A percentile compares a stretch with the other conserved stretches of the same genome.
Evolutionary conservation across 2,329 filamentous ascomycete genomes (phyloP).

Genomic region (Fusarium bulbicola): DNA sequence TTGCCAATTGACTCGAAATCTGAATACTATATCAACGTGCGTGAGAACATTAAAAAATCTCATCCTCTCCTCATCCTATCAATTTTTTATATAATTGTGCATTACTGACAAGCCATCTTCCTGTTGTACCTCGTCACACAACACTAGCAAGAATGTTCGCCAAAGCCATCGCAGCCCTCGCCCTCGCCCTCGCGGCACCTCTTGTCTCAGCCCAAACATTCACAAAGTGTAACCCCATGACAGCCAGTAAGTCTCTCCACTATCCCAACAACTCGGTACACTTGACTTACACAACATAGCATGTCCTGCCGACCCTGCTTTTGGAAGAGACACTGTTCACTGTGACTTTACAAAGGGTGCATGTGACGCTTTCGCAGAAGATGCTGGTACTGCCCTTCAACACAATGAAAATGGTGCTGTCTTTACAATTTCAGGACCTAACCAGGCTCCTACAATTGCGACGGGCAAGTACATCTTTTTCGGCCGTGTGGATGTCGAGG

Average conservation of each 20-base stretch:
- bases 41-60: constrained; percentile 1
- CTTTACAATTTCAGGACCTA: constrained; percentile 65
- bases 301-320: constrained; percentile 72
- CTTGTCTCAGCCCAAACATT: constrained; percentile 35
- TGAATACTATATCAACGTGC: constrained; percentile 13
- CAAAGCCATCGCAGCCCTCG: constrained; percentile 28
- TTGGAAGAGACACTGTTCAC: constrained; percentile 65
- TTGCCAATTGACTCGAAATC: background rate
- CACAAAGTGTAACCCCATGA: constrained; percentile 34
- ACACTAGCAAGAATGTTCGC: constrained; percentile 27
- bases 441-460: constrained; percentile 69
- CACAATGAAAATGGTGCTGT: constrained; percentile 45
- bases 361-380: constrained; percentile 50
- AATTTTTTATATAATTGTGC: background rate
- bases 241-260: constrained; percentile 14
- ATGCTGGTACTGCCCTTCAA: constrained; percentile 38
- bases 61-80: background rate
- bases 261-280: background rate
- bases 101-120: background rate
- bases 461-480: constrained; percentile 87
- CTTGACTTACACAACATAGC: constrained; percentile 25
- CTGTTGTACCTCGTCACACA: constrained; percentile 8
- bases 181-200: constrained; percentile 29
- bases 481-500: constrained; percentile 73
- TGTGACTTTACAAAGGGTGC: constrained; percentile 73